Percentiles rank a stretch among this genome's conserved stretches.
Evolutionary conservation across 306 rosid species (phyloP).

Genomic region (Cucumis sativus): DNA sequence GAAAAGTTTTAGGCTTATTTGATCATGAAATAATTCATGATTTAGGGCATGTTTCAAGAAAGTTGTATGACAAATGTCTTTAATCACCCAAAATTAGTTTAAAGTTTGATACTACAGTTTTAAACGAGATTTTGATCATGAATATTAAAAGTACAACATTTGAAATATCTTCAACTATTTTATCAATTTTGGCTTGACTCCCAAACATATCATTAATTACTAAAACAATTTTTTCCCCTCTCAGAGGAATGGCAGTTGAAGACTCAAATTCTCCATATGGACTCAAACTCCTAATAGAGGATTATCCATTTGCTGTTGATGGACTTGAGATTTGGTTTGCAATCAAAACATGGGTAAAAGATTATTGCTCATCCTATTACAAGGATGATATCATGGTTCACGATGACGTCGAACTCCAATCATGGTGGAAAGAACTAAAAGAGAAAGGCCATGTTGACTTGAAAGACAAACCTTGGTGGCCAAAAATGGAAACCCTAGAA

Average conservation of each 20-base stretch:
- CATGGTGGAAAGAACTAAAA: conserved; percentile 68
- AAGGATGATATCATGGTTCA: conserved; percentile 21
- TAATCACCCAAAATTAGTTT: too few species aligned
- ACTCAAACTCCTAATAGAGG: conserved; percentile 43
- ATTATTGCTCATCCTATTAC: conserved; percentile 49
- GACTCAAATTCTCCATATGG: conserved; percentile 46
- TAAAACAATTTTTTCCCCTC: neutral
- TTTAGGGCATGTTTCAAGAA: too few species aligned
- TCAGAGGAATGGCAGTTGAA: conserved; percentile 57
- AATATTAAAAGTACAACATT: too few species aligned
- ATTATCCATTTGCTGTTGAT: conserved; percentile 76
- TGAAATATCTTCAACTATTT: too few species aligned
- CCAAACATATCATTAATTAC: too few species aligned
- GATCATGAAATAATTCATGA: too few species aligned
- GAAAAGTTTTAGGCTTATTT: too few species aligned
- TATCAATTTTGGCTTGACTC: too few species aligned
- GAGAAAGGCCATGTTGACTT: conserved; percentile 63
- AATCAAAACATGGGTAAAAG: conserved; percentile 50
- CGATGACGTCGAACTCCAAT: conserved; percentile 40
- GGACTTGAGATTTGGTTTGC: conserved; percentile 65
- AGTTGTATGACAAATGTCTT: too few species aligned
- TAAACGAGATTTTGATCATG: too few species aligned
- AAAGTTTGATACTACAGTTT: too few species aligned
- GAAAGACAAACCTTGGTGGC: conserved; percentile 74
- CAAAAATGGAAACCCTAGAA: conserved; percentile 34